Conservation (phyloP, 2,329 filamentous ascomycete species). For the Colletotrichum costaricense region DNA sequence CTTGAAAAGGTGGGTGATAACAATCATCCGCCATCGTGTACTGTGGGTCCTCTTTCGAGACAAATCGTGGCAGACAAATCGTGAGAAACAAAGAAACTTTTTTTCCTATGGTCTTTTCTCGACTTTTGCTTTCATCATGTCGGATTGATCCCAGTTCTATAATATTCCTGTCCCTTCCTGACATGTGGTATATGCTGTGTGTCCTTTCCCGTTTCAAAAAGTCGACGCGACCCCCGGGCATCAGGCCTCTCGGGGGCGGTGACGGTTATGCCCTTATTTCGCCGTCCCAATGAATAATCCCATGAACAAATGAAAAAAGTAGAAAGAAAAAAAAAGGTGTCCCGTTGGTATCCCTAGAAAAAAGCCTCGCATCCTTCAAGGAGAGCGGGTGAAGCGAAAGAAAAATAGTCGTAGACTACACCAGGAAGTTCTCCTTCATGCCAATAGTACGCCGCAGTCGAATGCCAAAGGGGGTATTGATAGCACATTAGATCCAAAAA, state of each 20-base stretch:
- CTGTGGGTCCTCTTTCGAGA: background rate
- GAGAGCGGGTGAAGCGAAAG: conserved; percentile 28
- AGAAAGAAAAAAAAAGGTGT: conserved; percentile 3
- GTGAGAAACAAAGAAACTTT: conserved; percentile 19
- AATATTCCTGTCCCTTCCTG: conserved; percentile 24
- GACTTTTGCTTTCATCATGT: conserved; percentile 33
- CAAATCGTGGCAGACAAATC: background rate
- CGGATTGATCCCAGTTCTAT: conserved; percentile 37
- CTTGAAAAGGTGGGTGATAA: background rate
- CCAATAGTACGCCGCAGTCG: conserved; percentile 35
- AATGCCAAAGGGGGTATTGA: conserved; percentile 37
- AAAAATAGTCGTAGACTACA: conserved; percentile 37
- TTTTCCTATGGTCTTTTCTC: conserved; percentile 37
- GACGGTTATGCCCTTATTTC: conserved; percentile 33
- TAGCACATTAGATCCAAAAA: conserved; percentile 35
- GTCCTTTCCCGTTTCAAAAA: conserved; percentile 28
- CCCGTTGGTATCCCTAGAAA: conserved; percentile 16
- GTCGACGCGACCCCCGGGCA: conserved; percentile 26
- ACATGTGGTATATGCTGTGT: conserved; percentile 36
- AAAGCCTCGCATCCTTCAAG: conserved; percentile 34
- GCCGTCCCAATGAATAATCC: conserved; percentile 27
- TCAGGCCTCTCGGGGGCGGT: conserved; percentile 28
- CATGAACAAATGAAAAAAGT: conserved; percentile 19
- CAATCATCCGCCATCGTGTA: background rate
- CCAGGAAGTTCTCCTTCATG: conserved; percentile 34